These are phyloP conservation scores for Trichoderma arundinaceum DNA, from an alignment of 2,329 filamentous ascomycete species.

Conservation along the genomic window DNA sequence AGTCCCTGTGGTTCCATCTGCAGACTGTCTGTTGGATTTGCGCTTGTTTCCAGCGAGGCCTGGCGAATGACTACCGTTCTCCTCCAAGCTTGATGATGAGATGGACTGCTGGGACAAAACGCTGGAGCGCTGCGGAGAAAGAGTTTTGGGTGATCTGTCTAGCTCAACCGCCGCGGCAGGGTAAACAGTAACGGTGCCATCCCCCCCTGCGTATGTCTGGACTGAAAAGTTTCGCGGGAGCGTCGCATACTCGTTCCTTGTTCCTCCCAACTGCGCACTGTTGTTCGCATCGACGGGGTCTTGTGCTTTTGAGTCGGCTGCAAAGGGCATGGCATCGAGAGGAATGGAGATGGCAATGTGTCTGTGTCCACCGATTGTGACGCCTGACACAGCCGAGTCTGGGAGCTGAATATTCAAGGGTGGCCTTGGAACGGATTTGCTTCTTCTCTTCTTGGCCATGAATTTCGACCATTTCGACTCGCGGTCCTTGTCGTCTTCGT, in stretches of 20 bases:
- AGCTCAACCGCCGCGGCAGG: slow-evolving; percentile 11
- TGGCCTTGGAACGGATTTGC: slow-evolving; percentile 43
- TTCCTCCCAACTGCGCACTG: neutral
- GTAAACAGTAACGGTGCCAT: slow-evolving; percentile 47
- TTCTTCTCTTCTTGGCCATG: slow-evolving; percentile 47
- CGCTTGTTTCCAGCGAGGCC: neutral
- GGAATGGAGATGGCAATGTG: slow-evolving; percentile 68
- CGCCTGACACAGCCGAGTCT: slow-evolving; percentile 61
- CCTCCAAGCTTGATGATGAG: neutral
- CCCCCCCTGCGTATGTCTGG: slow-evolving; percentile 44
- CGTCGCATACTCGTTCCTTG: neutral
- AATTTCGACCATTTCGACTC: slow-evolving; percentile 52
- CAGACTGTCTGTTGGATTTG: slow-evolving; percentile 18
- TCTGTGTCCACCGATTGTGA: slow-evolving; percentile 58
- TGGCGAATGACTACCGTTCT: neutral
- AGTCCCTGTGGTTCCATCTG: slow-evolving; percentile 31
- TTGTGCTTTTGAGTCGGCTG: slow-evolving; percentile 42
- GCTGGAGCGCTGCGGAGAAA: slow-evolving; percentile 7
- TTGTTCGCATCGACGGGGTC: slow-evolving; percentile 41
- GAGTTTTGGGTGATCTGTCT: neutral
- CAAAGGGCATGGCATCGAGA: slow-evolving; percentile 54
- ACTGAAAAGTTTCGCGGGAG: slow-evolving; percentile 35
- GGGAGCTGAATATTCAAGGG: slow-evolving; percentile 52
- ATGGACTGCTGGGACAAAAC: slow-evolving; percentile 7
- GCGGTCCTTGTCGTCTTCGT: slow-evolving; percentile 39